Evolutionary conservation across 306 rosid species (phyloP), one percentile per base, ranked within the genome.

Genomic region (Sicyos edulis): DNA sequence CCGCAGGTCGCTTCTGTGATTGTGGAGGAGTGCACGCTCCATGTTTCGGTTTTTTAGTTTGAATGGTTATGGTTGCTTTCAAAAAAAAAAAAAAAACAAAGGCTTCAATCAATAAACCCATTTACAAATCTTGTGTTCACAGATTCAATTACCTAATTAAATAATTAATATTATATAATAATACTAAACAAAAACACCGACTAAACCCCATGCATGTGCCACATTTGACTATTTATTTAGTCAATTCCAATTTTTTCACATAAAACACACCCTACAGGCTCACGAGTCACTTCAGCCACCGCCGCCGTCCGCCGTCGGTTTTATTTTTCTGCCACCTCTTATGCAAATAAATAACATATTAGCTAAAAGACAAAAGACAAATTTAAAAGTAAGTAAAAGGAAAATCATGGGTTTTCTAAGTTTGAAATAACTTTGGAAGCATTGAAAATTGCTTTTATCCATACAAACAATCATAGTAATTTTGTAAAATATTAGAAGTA

Each of bases 181-280:
- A 32, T 64, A 44, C 20, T 66, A 66, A 66, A 66, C 37, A 44
- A 66, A 66, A 66, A 16, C 49, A 70, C 74, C 74, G 74, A 70
- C 74, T 70, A 20, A 64, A 64, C 49, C 52, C 24, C 61, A 70
- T 70, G 61, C 74, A 52, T 26, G 61, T 70, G 74, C 74, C 15
- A 56, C 47, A 32, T 32, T 32, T 52, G 11, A 66, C 54, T 20
- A 11, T 7, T 3, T 70, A 17, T 26, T 8, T 7, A 69, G 58
- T 69, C 73, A 53, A 70, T 12, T 20, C 49, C 17, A 44, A 63
- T 15, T 63, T 40, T 21, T 37, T 32, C 37, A 1, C 52, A 37
- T n/a, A n/a, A n/a, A 20, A 34, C 50, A 15, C 42, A 15, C 10
- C 2, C 12, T 34, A 32, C 40, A n/a, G 53, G 10, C 50, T 64